Percentiles rank a stretch among this genome's conserved stretches.
Evolutionary conservation across 1,284 basidiomycete genomes (phyloP).

Genomic region (Anthracocystis panici-leucophaei): DNA sequence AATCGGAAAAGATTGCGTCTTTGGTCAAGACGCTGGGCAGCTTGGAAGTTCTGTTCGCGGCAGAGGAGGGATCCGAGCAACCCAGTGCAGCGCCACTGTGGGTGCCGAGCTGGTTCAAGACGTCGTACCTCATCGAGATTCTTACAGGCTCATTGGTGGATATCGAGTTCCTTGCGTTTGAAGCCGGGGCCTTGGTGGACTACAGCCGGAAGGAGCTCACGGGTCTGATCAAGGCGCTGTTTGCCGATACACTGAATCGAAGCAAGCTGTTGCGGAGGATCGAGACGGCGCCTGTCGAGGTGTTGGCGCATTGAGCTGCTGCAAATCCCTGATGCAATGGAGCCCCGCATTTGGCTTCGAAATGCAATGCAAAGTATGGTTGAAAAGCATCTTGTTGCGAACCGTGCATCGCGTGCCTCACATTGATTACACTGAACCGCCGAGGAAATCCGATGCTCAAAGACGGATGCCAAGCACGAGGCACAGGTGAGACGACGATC

Average conservation of each 20-base stretch:
- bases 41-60: slow-evolving; percentile 83
- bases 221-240: slow-evolving; percentile 84
- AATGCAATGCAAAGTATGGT: not conserved
- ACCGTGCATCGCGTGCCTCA: not conserved
- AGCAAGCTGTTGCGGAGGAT: slow-evolving; percentile 57
- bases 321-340: not conserved
- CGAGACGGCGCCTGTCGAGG: slow-evolving; percentile 42
- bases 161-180: slow-evolving; percentile 86
- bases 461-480: not conserved
- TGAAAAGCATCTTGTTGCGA: not conserved
- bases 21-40: slow-evolving; percentile 80
- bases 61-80: slow-evolving; percentile 70
- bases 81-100: slow-evolving; percentile 53
- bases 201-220: slow-evolving; percentile 87
- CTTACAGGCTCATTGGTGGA: slow-evolving; percentile 73
- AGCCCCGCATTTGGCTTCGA: not conserved
- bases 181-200: slow-evolving; percentile 89
- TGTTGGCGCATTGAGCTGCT: slow-evolving; percentile 25
- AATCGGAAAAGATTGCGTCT: slow-evolving; percentile 85
- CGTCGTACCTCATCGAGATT: slow-evolving; percentile 65
- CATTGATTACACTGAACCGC: not conserved
- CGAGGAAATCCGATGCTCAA: not conserved
- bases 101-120: slow-evolving; percentile 68
- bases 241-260: slow-evolving; percentile 74
- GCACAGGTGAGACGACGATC: slow-evolving; percentile 4